These are phyloP conservation scores for Camellia lanceoleosa DNA, from an alignment of 148 eudicot species.

Conservation along the genomic window DNA sequence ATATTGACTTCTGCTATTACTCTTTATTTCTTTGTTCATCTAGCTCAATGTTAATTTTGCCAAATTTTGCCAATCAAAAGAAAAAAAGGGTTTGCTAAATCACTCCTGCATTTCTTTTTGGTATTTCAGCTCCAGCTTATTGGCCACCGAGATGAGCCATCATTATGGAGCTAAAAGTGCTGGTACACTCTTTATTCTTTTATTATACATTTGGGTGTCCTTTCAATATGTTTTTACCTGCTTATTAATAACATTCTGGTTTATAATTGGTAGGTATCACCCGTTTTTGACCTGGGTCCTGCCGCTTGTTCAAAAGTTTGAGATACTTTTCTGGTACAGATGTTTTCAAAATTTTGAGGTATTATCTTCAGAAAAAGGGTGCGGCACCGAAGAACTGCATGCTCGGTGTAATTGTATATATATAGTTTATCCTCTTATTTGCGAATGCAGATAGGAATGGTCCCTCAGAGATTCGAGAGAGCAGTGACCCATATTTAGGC, in stretches of 20 bases:
- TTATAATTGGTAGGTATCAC: constrained; percentile 1
- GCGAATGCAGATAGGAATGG: neutral
- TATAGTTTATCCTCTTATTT: neutral
- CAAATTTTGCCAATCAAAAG: no score
- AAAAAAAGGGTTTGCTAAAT: no score
- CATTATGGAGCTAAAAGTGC: constrained; percentile 2
- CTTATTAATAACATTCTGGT: neutral
- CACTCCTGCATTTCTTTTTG: neutral
- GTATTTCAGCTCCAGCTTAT: constrained; percentile 66
- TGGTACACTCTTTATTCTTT: constrained; percentile 9
- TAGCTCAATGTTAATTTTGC: neutral
- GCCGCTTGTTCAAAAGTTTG: constrained; percentile 11
- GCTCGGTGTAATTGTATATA: constrained; percentile 14
- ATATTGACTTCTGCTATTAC: neutral
- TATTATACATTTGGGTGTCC: neutral
- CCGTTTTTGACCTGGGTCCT: constrained; percentile 12
- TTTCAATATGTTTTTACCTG: neutral
- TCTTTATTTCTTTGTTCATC: neutral
- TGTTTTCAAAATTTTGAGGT: neutral
- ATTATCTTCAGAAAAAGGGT: neutral
- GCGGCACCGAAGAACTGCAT: constrained; percentile 10
- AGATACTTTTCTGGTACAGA: constrained; percentile 12
- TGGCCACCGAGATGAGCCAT: constrained; percentile 77
- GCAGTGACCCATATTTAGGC: neutral
- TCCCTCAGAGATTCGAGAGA: constrained; percentile 2